Percentiles rank a stretch among this genome's conserved stretches.
phyloP scores from a whole-genome alignment of 345 rosid genomes.

The Kandelia obovata region DNA sequence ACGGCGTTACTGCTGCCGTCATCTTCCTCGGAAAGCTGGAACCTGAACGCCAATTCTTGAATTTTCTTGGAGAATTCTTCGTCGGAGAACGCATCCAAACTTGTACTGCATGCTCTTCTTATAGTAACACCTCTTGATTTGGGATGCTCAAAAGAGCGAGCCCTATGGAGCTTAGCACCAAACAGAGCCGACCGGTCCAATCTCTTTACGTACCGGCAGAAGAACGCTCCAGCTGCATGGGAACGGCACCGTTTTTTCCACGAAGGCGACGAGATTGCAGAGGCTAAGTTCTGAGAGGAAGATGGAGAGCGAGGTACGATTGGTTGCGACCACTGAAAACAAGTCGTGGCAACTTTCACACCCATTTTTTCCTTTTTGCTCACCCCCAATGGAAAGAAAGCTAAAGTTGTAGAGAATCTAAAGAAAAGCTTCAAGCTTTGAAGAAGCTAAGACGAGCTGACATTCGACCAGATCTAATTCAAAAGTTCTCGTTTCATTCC shows the following conservation, averaged over 20 bases:
- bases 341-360: slow-evolving; percentile 52
- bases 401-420: neutral
- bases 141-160: slow-evolving; percentile 42
- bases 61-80: slow-evolving; percentile 71
- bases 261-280: slow-evolving; percentile 55
- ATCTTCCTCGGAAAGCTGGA: slow-evolving; percentile 40
- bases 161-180: slow-evolving; percentile 36
- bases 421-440: neutral
- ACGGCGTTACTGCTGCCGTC: slow-evolving; percentile 5
- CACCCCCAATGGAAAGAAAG: neutral
- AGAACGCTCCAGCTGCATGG: slow-evolving; percentile 18
- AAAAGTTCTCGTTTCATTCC: too few species aligned
- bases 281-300: slow-evolving; percentile 57
- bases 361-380: slow-evolving; percentile 39
- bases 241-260: slow-evolving; percentile 35
- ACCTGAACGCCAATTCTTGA: slow-evolving; percentile 50
- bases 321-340: slow-evolving; percentile 61
- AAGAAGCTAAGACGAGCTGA: neutral
- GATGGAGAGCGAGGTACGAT: slow-evolving; percentile 50
- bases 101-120: slow-evolving; percentile 54
- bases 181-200: slow-evolving; percentile 49
- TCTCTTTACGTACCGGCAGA: slow-evolving; percentile 34
- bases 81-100: slow-evolving; percentile 55
- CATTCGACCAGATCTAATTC: neutral
- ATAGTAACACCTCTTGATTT: slow-evolving; percentile 27